Percentiles rank a stretch among this genome's conserved stretches.
These are phyloP conservation scores for Tetragonia tetragonoides DNA, from an alignment of 148 eudicot species.

Conservation along the genomic window DNA sequence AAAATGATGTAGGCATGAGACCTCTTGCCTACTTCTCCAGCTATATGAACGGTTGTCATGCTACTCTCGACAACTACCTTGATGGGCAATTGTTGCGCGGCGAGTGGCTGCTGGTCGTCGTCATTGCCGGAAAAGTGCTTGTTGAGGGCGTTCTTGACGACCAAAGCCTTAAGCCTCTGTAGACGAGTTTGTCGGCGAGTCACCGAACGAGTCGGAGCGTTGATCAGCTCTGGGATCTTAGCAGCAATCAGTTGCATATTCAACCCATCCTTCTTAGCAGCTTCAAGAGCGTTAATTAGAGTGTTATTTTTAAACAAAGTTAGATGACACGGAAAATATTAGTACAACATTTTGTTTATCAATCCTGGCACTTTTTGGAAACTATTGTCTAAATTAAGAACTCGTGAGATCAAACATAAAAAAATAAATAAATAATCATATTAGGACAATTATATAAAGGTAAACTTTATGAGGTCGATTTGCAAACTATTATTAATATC, in stretches of 20 bases:
- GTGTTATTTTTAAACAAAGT: not conserved
- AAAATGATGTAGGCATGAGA: conserved; percentile 13
- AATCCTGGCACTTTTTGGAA: too few species aligned
- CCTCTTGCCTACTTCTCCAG: not conserved
- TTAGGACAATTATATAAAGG: too few species aligned
- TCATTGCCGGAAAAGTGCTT: not conserved
- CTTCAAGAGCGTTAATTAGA: not conserved
- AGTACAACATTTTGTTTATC: too few species aligned
- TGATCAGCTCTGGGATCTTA: conserved; percentile 10
- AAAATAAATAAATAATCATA: too few species aligned
- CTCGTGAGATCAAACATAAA: too few species aligned
- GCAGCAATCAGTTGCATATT: not conserved
- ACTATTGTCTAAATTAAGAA: too few species aligned
- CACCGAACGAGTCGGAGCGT: not conserved
- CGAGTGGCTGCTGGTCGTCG: not conserved
- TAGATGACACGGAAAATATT: not conserved
- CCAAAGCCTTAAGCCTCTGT: not conserved
- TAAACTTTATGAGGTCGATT: too few species aligned
- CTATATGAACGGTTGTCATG: not conserved
- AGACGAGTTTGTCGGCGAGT: conserved; percentile 22
- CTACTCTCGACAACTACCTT: not conserved
- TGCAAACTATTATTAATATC: too few species aligned
- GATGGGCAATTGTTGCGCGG: not conserved
- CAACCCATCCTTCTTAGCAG: conserved; percentile 14
- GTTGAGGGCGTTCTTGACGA: conserved; percentile 20